Evolutionary conservation across 2,329 filamentous ascomycete species (phyloP), one percentile per base, ranked within the genome.

Genomic region (Fusarium sp.): DNA sequence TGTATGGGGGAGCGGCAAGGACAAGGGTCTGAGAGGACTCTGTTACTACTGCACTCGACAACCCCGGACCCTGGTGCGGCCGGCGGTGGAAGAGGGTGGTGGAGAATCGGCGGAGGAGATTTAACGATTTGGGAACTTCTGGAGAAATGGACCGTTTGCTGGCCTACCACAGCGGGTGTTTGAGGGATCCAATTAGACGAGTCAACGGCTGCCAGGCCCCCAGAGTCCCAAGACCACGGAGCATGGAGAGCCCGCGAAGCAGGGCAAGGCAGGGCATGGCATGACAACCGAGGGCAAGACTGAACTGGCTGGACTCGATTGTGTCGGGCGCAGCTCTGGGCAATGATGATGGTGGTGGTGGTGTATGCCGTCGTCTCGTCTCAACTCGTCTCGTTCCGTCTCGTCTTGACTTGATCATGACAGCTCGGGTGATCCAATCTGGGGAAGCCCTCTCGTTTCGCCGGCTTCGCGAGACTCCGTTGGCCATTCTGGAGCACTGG

Each of bases 21-120:
- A 74, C 72, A 74, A 73, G 75, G 76, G n/a, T 75, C 57, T 52
- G 54, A 54, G 43, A 67, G 67, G 59, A 65, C 62, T 61, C 64
- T 65, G 39, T 37, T 59, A 65, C 65, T 54, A 63, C 60, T 71
- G 70, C 64, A 64, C 67, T 65, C 62, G 60, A 71, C 62, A 65
- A 77, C 76, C 77, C 76, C 72, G 67, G 76, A 78, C 74, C 77
- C 65, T 73, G 69, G 70, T 69, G 61, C 58, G 67, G 63, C 43
- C 57, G 62, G 68, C 67, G 75, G 75, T 76, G 75, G 76, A 76
- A 67, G 67, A 76, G 75, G 74, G 77, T 77, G 77, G 77, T 77
- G 77, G 77, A 71, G 77, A 75, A 68, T 24, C 48, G 58, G 68
- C 66, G 67, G 71, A 69, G 66, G 68, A 63, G 71, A 67, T 66